Base-by-base conservation (phyloP, 2,329 filamentous ascomycete genomes). In the Aspergillus sclerotialis region DNA sequence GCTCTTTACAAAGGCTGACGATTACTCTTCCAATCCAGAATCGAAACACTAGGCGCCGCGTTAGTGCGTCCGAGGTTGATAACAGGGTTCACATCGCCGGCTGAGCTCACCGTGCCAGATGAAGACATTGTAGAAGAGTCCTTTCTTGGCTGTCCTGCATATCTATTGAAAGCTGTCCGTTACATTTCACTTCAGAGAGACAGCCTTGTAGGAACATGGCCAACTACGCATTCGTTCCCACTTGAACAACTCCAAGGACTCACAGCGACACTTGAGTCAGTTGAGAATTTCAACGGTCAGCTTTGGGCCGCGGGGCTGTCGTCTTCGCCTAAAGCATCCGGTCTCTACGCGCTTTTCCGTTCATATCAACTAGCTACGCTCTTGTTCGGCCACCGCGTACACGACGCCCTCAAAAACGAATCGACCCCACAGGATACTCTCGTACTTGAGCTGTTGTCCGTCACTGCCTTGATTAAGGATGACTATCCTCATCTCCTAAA, bases 61-160 rank as follows among this genome's bases (percentile, higher is more conserved):
- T 60, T 59, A 35, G 43, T 56, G 11, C 56, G 56, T 4, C 57
- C 57, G 0, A 48, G 45, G 7, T 26, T 58, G 11, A 18, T 60
- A n/a, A 50, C 57, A 2, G 37, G 49, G 2, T 50, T 39, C 17
- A 28, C 37, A 7, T 38, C 40, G 2, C 24, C 46, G 3, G 44
- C 46, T 2, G 28, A 42, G 11, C 36, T 43, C 14, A 39, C 35
- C 3, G 19, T 33, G 4, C 40, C 44, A n/a, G 34, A 35, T 3
- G 38, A 49, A 28, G 55, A 60, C 33, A 42, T 40, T 1, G 47
- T 58, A 3, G 55, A 61, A 27, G 38, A 49, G 15, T 60, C 58
- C 1, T 61, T 61, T 28, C 54, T 61, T 10, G 58, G 58, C 7
- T 61, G 58, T 27, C 58, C 58, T 0, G 55, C 51, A 19, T 57